Evolutionary conservation across 2,329 filamentous ascomycete genomes (phyloP).

Genomic region (Mycosphaerella sp.): DNA sequence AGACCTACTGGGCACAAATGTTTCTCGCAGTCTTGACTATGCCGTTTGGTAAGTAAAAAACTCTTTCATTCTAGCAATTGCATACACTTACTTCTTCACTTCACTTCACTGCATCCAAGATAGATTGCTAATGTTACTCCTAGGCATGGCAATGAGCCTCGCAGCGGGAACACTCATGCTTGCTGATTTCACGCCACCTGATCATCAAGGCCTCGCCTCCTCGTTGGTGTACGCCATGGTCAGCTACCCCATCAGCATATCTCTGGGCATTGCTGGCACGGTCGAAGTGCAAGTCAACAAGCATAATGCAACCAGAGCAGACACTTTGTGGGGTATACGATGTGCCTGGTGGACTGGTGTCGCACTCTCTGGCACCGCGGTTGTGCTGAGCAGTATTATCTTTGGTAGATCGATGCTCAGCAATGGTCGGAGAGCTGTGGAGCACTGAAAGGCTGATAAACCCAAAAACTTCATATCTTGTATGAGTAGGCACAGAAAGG

Average conservation of each 20-base stretch:
- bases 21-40: constrained; percentile 32
- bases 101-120: no score
- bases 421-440: constrained; percentile 6
- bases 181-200: constrained; percentile 43
- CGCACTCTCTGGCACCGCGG: constrained; percentile 24
- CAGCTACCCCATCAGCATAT: constrained; percentile 62
- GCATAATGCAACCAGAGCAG: constrained; percentile 30
- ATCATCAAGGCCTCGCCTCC: constrained; percentile 48
- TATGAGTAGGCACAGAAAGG: no score
- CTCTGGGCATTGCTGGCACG: constrained; percentile 59
- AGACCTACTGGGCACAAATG: constrained; percentile 37
- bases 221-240: constrained; percentile 58
- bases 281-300: constrained; percentile 48
- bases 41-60: constrained; percentile 16
- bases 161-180: constrained; percentile 58
- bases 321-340: constrained; percentile 36
- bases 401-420: constrained; percentile 18
- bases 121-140: no score
- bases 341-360: constrained; percentile 38
- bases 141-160: constrained; percentile 60
- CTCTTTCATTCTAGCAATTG: no score
- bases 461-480: no score
- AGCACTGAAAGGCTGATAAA: no score
- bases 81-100: no score
- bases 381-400: constrained; percentile 23